Evolutionary conservation across 345 rosid genomes (phyloP), one percentile per base, ranked within the genome.

Genomic region (Lagerstroemia speciosa): DNA sequence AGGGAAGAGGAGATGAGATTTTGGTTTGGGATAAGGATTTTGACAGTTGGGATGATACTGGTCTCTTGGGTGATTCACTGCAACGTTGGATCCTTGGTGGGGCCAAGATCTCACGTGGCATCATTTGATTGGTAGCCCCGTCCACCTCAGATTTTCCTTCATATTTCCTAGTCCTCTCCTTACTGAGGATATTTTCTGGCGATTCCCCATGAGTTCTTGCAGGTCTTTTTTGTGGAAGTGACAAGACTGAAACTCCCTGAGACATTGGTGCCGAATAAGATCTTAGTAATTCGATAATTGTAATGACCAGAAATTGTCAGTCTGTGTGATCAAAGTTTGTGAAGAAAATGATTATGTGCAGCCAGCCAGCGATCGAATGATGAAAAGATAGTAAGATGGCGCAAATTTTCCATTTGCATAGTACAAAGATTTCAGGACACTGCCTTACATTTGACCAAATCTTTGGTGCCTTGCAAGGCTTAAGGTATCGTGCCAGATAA

Each of bases 1-100:
- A 77, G 80, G 81, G 75, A 77, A 72, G 65, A 67, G 67, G n/a
- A 82, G 95, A 88, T 93, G 75, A 82, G 89, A 90, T 84, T 90
- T 81, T 30, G 72, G 58, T 90, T 83, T 31, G 67, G 63, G 92
- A 88, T 90, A 86, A 87, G 89, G 85, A 79, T 84, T 83, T 61
- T 32, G 57, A 1, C 37, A 37, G 64, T 6, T 19, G 62, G 53
- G 64, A 26, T 24, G 53, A 30, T 45, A 65, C 48, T 58, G 50
- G 26, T 27, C n/a, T 5, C 64, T 11, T 17, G n/a, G n/a, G 27
- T 10, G 17, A 29, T 64, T 22, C 64, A 7, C n/a, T n/a, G n/a
- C n/a, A n/a, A n/a, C n/a, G n/a, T 65, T 29, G 22, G 57, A 40
- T 71, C 61, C 33, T 10, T 8, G 64, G 29, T 43, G 53, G 72